Base-by-base conservation (phyloP, 495 filamentous ascomycete genomes). In the Penicillium bialowiezense region DNA sequence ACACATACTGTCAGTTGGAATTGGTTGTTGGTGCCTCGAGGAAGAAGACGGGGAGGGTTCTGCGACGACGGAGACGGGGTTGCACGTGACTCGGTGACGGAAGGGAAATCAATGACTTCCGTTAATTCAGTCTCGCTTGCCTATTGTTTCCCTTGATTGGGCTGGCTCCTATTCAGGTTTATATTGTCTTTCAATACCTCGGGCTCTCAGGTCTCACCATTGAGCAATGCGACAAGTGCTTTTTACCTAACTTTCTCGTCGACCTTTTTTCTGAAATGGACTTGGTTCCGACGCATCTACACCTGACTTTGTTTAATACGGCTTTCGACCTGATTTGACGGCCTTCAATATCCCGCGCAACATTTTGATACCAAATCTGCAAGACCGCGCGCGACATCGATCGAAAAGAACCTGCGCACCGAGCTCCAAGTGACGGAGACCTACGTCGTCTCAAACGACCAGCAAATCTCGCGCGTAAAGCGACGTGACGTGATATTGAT, bases 1-100 rank as follows among this genome's bases (percentile, higher is more conserved):
- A 39, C 29, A 48, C 52, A 37, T 42, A 59, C 56, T 56, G 48
- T 55, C 14, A 37, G 42, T 50, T 34, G 46, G 39, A 44, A 39
- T 50, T 48, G 36, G 32, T 28, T 29, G 31, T 48, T 24, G 23
- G 44, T 42, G 36, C 33, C 51, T 51, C 48, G 55, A 47, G 35
- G 35, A 51, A 45, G 47, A 44, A 35, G 17, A 21, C 34, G 37
- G 37, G 35, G 45, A 48, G 45, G 26, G 45, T 48, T 48, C 35
- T 48, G 45, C 45, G 35, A 26, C 37, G 14, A 31, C 41, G 49
- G 49, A 46, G 52, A 44, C 35, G 45, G 34, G 37, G 44, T 50
- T 14, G 12, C 29, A 32, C 29, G 29, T 32, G 29, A 32, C 29
- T 46, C 24, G 14, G 13, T 1, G 14, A 10, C 18, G 9, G 8